Evolutionary conservation across 2,329 filamentous ascomycete species (phyloP).

Genomic region (Claviceps fusiformis): DNA sequence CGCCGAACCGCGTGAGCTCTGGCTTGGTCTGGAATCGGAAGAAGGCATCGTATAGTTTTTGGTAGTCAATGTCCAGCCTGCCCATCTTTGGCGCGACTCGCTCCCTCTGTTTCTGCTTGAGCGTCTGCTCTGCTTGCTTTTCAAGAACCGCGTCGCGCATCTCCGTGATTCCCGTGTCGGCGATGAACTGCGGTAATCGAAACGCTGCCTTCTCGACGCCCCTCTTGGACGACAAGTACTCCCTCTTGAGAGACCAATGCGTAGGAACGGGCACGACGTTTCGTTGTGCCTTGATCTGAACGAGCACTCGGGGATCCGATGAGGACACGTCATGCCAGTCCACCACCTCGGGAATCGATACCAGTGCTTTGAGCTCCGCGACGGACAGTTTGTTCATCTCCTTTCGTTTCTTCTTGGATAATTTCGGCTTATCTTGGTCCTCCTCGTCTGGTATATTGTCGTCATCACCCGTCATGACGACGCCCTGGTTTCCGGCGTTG

Average conservation of each 20-base stretch:
- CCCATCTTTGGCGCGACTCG: constrained; percentile 92
- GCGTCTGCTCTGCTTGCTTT: constrained; percentile 79
- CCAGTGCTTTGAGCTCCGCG: constrained; percentile 85
- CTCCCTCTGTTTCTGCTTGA: constrained; percentile 94
- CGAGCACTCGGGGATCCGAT: constrained; percentile 72
- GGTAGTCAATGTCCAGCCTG: constrained; percentile 95
- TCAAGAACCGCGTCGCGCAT: constrained; percentile 96
- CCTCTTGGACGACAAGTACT: constrained; percentile 92
- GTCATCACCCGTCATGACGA: constrained; percentile 72
- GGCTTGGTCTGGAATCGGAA: constrained; percentile 97
- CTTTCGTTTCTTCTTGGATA: constrained; percentile 94
- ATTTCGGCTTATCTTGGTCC: constrained; percentile 49
- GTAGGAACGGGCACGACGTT: constrained; percentile 90
- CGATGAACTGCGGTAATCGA: constrained; percentile 86
- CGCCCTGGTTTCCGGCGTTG: constrained; percentile 62
- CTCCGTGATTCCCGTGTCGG: constrained; percentile 92
- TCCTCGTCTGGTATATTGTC: constrained; percentile 80
- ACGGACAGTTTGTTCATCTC: constrained; percentile 84
- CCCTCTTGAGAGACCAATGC: constrained; percentile 92
- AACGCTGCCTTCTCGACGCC: constrained; percentile 95
- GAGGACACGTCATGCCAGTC: constrained; percentile 96
- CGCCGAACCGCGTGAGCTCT: constrained; percentile 81
- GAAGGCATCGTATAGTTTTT: constrained; percentile 96
- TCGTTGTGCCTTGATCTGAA: constrained; percentile 87
- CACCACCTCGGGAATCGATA: constrained; percentile 82